phyloP scores from a whole-genome alignment of 148 eudicot species.

The Vaccinium myrtillus region DNA sequence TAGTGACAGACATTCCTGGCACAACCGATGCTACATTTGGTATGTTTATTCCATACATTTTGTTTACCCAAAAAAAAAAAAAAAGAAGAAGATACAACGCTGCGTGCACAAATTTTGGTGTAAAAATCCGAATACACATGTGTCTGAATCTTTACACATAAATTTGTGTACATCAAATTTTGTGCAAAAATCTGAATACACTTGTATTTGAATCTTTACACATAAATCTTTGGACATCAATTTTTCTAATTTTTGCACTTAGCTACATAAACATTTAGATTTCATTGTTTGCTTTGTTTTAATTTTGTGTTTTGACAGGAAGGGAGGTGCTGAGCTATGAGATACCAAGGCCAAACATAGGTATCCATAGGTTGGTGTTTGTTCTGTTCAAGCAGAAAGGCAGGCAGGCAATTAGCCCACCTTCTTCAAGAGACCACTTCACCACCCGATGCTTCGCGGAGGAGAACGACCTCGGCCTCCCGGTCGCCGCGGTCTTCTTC shows the following conservation, averaged over 20 bases:
- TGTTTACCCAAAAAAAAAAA: neutral
- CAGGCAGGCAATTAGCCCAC: slow-evolving; percentile 40
- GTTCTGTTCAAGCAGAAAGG: slow-evolving; percentile 67
- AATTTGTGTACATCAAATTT: neutral
- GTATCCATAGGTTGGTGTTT: slow-evolving; percentile 84
- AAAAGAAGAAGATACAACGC: neutral
- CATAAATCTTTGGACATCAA: neutral
- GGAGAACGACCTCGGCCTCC: slow-evolving; percentile 62
- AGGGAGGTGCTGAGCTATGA: slow-evolving; percentile 74
- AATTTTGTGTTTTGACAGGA: slow-evolving; percentile 41
- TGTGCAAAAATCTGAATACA: neutral
- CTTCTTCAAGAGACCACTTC: slow-evolving; percentile 67
- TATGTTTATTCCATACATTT: slow-evolving; percentile 23
- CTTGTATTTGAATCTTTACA: no score
- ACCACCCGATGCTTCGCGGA: slow-evolving; percentile 56
- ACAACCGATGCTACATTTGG: slow-evolving; percentile 87
- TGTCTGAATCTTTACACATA: no score
- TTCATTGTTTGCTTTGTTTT: neutral
- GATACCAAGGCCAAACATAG: slow-evolving; percentile 86
- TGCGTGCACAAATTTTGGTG: neutral
- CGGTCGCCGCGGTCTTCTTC: slow-evolving; percentile 85
- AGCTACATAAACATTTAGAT: neutral
- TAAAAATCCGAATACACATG: neutral
- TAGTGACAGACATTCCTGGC: slow-evolving; percentile 94
- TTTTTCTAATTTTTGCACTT: no score